These are phyloP conservation scores for Aspergillus caelatus DNA, from an alignment of 2,329 filamentous ascomycete species.

Conservation along the genomic window DNA sequence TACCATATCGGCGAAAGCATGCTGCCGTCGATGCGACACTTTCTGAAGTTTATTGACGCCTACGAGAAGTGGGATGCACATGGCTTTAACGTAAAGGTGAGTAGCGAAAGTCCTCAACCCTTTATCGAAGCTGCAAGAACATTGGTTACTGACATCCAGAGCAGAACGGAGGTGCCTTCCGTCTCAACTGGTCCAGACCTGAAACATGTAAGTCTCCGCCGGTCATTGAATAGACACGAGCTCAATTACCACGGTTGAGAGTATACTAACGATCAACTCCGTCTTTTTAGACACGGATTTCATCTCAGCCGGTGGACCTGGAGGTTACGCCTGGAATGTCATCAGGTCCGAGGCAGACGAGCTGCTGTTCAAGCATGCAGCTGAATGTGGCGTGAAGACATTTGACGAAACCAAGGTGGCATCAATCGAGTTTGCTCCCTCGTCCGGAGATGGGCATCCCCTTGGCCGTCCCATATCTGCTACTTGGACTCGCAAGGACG, in stretches of 20 bases:
- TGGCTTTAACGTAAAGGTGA: conserved; percentile 4
- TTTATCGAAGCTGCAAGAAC: too few species aligned
- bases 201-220: background rate
- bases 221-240: too few species aligned
- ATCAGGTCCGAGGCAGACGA: conserved; percentile 34
- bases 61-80: conserved; percentile 2
- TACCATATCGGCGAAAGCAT: conserved; percentile 39
- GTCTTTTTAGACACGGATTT: conserved; percentile 25
- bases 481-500: conserved; percentile 1
- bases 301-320: conserved; percentile 23
- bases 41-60: conserved; percentile 28
- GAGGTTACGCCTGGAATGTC: conserved; percentile 31
- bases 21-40: conserved; percentile 42
- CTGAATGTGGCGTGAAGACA: conserved; percentile 25
- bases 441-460: background rate
- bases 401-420: conserved; percentile 11
- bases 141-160: background rate
- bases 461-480: conserved; percentile 6
- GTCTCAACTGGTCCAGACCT: background rate
- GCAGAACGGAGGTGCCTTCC: conserved; percentile 6
- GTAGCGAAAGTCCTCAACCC: too few species aligned
- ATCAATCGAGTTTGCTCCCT: background rate
- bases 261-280: too few species aligned
- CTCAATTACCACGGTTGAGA: too few species aligned
- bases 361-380: conserved; percentile 32